Conservation (phyloP, 352 stramenopile species). For the Phytophthora cactorum region DNA sequence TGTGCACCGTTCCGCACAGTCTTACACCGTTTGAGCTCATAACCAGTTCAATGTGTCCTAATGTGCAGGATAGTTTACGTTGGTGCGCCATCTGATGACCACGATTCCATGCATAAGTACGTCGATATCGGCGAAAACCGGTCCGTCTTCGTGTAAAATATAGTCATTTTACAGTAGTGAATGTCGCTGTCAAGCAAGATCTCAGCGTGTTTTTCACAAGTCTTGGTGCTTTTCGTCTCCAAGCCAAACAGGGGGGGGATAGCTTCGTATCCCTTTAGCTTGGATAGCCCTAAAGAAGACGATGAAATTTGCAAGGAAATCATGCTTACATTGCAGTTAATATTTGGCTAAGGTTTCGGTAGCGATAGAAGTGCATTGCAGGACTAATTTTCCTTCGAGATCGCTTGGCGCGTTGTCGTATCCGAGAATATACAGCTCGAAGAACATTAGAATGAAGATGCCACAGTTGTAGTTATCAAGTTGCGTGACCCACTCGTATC, state of each 20-base stretch:
- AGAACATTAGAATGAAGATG: slow-evolving; percentile 16
- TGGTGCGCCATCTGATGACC: not conserved
- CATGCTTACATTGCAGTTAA: slow-evolving; percentile 15
- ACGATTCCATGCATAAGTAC: not conserved
- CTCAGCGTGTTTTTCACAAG: not conserved
- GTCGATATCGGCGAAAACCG: not conserved
- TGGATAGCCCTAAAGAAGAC: not conserved
- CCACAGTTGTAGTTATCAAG: slow-evolving; percentile 18
- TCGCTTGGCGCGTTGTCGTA: not conserved
- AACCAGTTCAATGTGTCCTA: not conserved
- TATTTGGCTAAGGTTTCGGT: slow-evolving; percentile 8
- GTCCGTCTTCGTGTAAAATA: not conserved
- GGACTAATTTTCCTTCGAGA: slow-evolving; percentile 11
- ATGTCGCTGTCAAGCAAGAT: not conserved
- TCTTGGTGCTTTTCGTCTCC: not conserved
- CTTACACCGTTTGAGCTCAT: not conserved
- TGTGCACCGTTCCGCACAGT: not conserved
- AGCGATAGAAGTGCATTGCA: slow-evolving; percentile 23
- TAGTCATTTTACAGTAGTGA: not conserved
- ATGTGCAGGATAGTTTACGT: not conserved
- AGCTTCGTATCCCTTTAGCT: not conserved
- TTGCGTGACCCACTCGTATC: not conserved
- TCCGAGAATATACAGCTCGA: slow-evolving; percentile 1
- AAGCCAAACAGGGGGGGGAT: not conserved
- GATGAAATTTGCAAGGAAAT: not conserved